These are phyloP conservation scores for Boletus bicolor DNA, from an alignment of 768 basidiomycete species.

Conservation along the genomic window DNA sequence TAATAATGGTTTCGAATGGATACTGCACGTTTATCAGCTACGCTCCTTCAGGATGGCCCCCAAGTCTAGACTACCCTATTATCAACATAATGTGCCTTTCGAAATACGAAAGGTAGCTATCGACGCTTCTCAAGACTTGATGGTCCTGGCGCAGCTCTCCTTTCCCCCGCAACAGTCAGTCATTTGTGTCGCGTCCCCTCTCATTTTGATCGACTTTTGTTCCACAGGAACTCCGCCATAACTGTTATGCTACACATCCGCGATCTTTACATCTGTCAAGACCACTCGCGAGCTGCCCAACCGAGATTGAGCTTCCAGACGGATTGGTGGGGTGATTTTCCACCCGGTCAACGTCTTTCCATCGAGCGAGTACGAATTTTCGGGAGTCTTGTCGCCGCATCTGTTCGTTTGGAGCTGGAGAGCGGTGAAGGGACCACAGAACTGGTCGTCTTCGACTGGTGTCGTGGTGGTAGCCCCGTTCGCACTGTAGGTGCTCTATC, in stretches of 20 bases:
- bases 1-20: conserved; percentile 32
- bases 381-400: conserved; percentile 23
- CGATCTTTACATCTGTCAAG: conserved; percentile 52
- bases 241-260: conserved; percentile 44
- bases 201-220: background rate
- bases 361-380: conserved; percentile 30
- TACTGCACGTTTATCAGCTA: conserved; percentile 32
- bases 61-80: conserved; percentile 25
- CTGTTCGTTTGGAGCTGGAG: conserved; percentile 31
- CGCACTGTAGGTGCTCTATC: conserved; percentile 22
- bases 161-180: conserved; percentile 29
- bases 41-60: conserved; percentile 31
- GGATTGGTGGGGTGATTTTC: conserved; percentile 34
- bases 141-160: conserved; percentile 31
- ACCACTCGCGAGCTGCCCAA: conserved; percentile 44
- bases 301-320: conserved; percentile 29
- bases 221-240: conserved; percentile 26
- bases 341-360: conserved; percentile 32
- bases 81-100: conserved; percentile 33
- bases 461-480: conserved; percentile 24
- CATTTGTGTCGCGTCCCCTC: background rate
- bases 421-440: conserved; percentile 33
- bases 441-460: conserved; percentile 30
- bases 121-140: conserved; percentile 29
- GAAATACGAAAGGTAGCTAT: conserved; percentile 34